Base-by-base conservation (phyloP, 495 filamentous ascomycete species). In the Penicillium antarcticum region DNA sequence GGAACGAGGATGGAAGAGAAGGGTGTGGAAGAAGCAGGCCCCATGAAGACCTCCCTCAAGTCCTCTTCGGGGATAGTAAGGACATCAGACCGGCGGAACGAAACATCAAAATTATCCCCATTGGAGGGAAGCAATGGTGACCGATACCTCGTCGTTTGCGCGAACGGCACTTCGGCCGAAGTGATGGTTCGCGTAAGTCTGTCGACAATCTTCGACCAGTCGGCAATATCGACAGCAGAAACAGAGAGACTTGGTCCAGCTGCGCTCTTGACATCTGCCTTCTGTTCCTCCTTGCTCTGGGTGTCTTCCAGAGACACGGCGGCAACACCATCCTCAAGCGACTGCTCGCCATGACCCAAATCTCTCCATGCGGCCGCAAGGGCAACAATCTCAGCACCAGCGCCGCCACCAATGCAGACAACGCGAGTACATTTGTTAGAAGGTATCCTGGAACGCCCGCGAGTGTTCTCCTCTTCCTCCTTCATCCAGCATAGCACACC, bases 321-420 rank as follows among this genome's bases (percentile, higher is more conserved):
- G 8, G 45, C 56, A 50, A 67, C 51, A 13, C 55, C 39, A 23
- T 53, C 51, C 14, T 33, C 45, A 35, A 48, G 45, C 18, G 23
- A 38, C 13, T 39, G 37, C 12, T 17, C n/a, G 14, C 45, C 44
- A 18, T 59, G 45, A n/a, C 63, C 45, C 24, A 80, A 48, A 42
- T 71, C 67, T 49, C 72, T 70, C 58, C 87, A 70, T 50, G 81
- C 82, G 16, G 78, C 87, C 8, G 79, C 90, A 19, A 92, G 70
- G 29, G 87, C 91, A 19, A 88, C 84, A 32, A 91, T 72, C 69
- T 98, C 94, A 12, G 91, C 91, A 0, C 86, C 86, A 1, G 90
- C 90, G 32, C 90, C 91, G 34, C 91, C 94, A 35, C 94, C 94
- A 60, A 97, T 80, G 57, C 83, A 87, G 12, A 89, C 77, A 5